phyloP scores from a whole-genome alignment of 768 basidiomycete genomes.

The Lactarius tabidus region DNA sequence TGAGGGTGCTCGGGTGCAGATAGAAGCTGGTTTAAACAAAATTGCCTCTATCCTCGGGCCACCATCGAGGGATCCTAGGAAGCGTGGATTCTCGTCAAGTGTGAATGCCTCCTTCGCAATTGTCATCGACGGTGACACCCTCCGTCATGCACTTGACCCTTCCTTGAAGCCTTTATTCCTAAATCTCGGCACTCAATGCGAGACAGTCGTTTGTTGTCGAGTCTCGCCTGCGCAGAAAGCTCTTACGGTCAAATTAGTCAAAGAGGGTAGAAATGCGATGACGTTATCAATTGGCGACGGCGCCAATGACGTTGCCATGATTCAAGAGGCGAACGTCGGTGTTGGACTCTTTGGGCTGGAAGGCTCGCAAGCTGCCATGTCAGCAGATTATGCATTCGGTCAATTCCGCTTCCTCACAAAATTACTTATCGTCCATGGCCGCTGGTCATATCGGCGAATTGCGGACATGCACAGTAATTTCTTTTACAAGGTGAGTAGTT shows the following conservation, averaged over 20 bases:
- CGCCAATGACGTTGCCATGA: conserved; percentile 99
- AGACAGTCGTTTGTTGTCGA: conserved; percentile 97
- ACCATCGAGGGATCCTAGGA: conserved; percentile 53
- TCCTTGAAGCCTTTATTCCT: conserved; percentile 84
- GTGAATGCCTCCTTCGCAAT: conserved; percentile 80
- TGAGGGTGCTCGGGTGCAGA: conserved; percentile 74
- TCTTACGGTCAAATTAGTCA: conserved; percentile 92
- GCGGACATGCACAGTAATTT: conserved; percentile 98
- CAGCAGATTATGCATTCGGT: conserved; percentile 96
- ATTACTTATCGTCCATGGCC: conserved; percentile 87
- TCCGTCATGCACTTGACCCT: conserved; percentile 72
- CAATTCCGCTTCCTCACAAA: conserved; percentile 95
- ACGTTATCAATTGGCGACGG: conserved; percentile 95
- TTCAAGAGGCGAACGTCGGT: conserved; percentile 98
- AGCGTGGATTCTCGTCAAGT: conserved; percentile 63
- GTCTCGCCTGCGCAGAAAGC: conserved; percentile 98
- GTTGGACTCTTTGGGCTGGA: conserved; percentile 92
- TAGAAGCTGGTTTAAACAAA: conserved; percentile 92
- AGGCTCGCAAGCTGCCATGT: conserved; percentile 98
- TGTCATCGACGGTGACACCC: conserved; percentile 94
- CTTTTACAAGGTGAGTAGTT: conserved; percentile 83
- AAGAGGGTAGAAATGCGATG: conserved; percentile 94
- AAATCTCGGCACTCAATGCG: conserved; percentile 91
- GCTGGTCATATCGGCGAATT: conserved; percentile 95
- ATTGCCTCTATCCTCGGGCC: conserved; percentile 84